These are phyloP conservation scores for Globisporangium echinulatum DNA, from an alignment of 352 stramenopile species.

Conservation along the genomic window DNA sequence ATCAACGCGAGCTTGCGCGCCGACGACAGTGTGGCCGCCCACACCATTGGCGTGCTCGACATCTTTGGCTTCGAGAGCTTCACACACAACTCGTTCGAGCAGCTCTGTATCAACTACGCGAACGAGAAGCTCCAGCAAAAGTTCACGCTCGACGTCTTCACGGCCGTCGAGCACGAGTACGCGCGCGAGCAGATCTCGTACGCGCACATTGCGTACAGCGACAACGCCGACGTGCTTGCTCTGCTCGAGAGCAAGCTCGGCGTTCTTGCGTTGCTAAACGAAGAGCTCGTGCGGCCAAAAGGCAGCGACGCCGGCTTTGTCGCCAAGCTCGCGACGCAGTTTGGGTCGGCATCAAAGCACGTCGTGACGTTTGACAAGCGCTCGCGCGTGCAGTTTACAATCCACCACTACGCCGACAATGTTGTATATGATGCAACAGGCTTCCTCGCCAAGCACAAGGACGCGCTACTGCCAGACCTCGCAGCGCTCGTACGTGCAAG, in stretches of 20 bases:
- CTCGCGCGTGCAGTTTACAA: slow-evolving; percentile 77
- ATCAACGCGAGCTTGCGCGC: slow-evolving; percentile 77
- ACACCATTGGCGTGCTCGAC: slow-evolving; percentile 81
- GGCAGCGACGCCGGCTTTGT: slow-evolving; percentile 67
- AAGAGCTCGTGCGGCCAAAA: slow-evolving; percentile 77
- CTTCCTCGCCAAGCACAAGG: slow-evolving; percentile 95
- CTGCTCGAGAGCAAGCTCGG: slow-evolving; percentile 76
- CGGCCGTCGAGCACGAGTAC: slow-evolving; percentile 67
- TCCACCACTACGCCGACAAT: slow-evolving; percentile 91
- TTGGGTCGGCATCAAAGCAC: slow-evolving; percentile 34
- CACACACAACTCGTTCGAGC: slow-evolving; percentile 89
- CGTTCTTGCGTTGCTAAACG: slow-evolving; percentile 77
- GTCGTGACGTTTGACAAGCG: slow-evolving; percentile 47
- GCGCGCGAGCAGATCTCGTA: slow-evolving; percentile 62
- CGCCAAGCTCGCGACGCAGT: slow-evolving; percentile 43
- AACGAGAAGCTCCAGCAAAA: slow-evolving; percentile 93
- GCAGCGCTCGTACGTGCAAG: slow-evolving; percentile 65
- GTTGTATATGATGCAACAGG: slow-evolving; percentile 89
- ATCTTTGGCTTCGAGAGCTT: slow-evolving; percentile 91
- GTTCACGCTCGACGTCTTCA: slow-evolving; percentile 90
- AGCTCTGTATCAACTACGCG: slow-evolving; percentile 91
- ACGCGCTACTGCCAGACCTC: slow-evolving; percentile 90
- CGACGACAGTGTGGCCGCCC: slow-evolving; percentile 15
- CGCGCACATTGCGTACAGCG: slow-evolving; percentile 73
- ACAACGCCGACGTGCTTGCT: slow-evolving; percentile 72